Evolutionary conservation across 1,284 basidiomycete genomes (phyloP), one percentile per base, ranked within the genome.

Genomic region (Amylostereum areolatum): DNA sequence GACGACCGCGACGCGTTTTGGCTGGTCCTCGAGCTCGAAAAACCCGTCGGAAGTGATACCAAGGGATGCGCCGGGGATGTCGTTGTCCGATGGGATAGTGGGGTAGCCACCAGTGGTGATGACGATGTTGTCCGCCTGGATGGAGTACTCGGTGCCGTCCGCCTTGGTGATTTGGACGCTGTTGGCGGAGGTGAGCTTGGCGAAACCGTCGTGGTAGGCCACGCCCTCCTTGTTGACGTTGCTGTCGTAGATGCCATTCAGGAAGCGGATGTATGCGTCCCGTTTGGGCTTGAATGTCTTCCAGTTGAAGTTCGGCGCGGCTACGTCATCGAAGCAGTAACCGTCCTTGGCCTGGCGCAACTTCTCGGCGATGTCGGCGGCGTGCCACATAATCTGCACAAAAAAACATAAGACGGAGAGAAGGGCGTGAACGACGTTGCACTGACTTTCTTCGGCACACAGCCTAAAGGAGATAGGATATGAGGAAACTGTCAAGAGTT

Each of bases 301-400:
- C 97, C 96, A 99, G 72, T 91, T 77, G 65, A 99, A 96, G 51
- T 84, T 78, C 35, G 80, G 75, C 42, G 73, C 66, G 44, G 72
- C 68, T 47, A 78, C 59, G 35, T 73, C 75, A 28, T 68, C 64
- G 62, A 96, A 93, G 51, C 92, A 87, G 71, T 97, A 99, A 10
- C 78, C 82, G 32, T 79, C 69, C 25, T 83, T 41, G 4, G 55
- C 80, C 52, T 89, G 82, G 44, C 80, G 78, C 43, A 97, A 72
- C 61, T 88, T 89, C 61, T 96, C 94, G 37, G 87, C 82, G 48
- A 94, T 72, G 68, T 98, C 96, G 47, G 97, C 93, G 32, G 96
- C 94, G 64, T 99, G 91, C 97, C 97, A 99, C 97, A 99, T 99
- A 54, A 99, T 85, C 89, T 97, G 69, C 59, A 35, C n/a, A 35